Conservation (phyloP, 2,329 filamentous ascomycete species). For the Lasiodiplodia citricola region DNA sequence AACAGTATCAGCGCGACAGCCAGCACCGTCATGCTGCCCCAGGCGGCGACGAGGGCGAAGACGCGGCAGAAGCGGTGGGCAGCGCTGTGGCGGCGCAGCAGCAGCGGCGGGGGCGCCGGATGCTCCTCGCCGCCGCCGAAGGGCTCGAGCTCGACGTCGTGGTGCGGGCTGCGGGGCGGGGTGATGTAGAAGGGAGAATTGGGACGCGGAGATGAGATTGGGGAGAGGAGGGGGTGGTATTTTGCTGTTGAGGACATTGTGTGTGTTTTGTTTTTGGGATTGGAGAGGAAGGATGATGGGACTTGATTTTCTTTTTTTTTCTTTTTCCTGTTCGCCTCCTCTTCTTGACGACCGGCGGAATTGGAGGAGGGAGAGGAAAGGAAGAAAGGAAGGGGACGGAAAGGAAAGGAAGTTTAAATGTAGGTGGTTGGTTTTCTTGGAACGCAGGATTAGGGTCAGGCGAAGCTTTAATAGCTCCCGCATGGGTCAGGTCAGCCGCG, state of each 20-base stretch:
- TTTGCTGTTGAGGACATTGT: neutral
- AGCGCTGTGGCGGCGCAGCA: neutral
- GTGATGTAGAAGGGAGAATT: neutral
- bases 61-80: conserved; percentile 15
- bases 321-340: too few species aligned
- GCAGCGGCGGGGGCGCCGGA: neutral
- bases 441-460: neutral
- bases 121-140: conserved; percentile 14
- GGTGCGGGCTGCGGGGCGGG: neutral
- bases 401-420: neutral
- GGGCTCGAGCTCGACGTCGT: conserved; percentile 15
- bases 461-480: neutral
- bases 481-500: neutral
- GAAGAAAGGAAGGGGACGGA: neutral
- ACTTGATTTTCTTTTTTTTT: too few species aligned
- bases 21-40: conserved; percentile 13
- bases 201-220: neutral
- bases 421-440: neutral
- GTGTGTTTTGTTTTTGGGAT: neutral
- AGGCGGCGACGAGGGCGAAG: conserved; percentile 10
- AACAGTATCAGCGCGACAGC: conserved; percentile 13
- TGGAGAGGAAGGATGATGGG: too few species aligned
- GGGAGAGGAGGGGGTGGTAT: conserved; percentile 15
- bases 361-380: too few species aligned
- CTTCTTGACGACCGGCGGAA: too few species aligned